A percentile compares a stretch with the other conserved stretches of the same genome.
phyloP scores from a whole-genome alignment of 148 eudicot species.

The Vaccinium corymbosum region DNA sequence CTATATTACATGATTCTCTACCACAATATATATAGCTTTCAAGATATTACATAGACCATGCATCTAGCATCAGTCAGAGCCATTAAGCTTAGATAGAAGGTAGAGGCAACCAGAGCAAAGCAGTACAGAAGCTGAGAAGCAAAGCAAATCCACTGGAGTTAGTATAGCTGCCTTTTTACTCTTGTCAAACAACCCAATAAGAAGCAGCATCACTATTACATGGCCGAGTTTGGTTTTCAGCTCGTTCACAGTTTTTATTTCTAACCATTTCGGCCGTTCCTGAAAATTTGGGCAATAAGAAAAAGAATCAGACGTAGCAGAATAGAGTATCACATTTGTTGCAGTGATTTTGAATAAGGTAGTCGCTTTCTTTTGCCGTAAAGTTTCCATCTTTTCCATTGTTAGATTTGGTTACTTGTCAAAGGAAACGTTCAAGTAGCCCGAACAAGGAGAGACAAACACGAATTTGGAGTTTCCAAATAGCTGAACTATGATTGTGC shows the following conservation, averaged over 20 bases:
- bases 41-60: background rate
- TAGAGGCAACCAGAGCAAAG: constrained; percentile 79
- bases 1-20: background rate
- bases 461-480: background rate
- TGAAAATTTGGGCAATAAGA: constrained; percentile 29
- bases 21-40: background rate
- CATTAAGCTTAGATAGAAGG: constrained; percentile 76
- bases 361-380: background rate
- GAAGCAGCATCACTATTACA: constrained; percentile 89
- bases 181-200: constrained; percentile 86
- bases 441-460: background rate
- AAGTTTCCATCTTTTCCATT: background rate
- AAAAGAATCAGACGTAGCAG: background rate
- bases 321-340: background rate
- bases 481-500: background rate
- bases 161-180: constrained; percentile 67
- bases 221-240: constrained; percentile 95
- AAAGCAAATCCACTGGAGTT: constrained; percentile 74
- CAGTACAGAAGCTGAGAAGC: constrained; percentile 84
- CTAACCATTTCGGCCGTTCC: constrained; percentile 93
- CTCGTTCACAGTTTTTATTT: constrained; percentile 72
- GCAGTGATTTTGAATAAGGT: background rate
- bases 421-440: background rate
- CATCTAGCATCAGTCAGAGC: constrained; percentile 21
- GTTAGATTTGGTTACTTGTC: background rate